These are phyloP conservation scores for Gnetum montanum DNA, from an alignment of 75 land plant species.

Conservation along the genomic window DNA sequence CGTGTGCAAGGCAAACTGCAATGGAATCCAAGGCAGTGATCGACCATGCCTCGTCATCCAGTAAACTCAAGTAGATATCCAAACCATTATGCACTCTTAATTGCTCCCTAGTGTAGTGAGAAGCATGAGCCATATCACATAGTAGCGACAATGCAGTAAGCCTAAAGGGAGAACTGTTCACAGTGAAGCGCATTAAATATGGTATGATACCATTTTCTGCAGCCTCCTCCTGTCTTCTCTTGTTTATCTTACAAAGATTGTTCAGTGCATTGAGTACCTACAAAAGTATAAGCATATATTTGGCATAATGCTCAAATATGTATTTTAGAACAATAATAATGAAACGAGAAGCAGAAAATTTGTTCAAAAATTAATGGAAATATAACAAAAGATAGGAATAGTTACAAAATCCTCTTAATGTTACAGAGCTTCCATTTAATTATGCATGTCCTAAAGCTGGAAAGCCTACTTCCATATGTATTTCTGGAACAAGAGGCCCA, in stretches of 20 bases:
- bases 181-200: conserved; percentile 80
- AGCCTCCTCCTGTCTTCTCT: conserved; percentile 92
- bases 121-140: conserved; percentile 99
- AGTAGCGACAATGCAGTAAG: conserved; percentile 80
- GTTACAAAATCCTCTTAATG: background rate
- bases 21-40: conserved; percentile 89
- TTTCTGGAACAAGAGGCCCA: conserved; percentile 62
- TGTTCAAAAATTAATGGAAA: background rate
- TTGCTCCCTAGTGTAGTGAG: conserved; percentile 89
- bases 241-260: conserved; percentile 97
- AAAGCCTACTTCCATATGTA: conserved; percentile 66
- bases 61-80: conserved; percentile 76
- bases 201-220: conserved; percentile 98
- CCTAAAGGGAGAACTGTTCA: conserved; percentile 74
- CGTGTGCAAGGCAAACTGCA: conserved; percentile 93
- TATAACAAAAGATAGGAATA: background rate
- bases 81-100: conserved; percentile 73
- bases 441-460: background rate
- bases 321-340: background rate
- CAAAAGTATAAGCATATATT: background rate
- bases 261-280: conserved; percentile 85
- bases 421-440: background rate
- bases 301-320: no score
- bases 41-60: conserved; percentile 87
- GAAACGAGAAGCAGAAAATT: background rate